phyloP scores from a whole-genome alignment of 352 stramenopile species.

The Phytophthora fragariae region DNA sequence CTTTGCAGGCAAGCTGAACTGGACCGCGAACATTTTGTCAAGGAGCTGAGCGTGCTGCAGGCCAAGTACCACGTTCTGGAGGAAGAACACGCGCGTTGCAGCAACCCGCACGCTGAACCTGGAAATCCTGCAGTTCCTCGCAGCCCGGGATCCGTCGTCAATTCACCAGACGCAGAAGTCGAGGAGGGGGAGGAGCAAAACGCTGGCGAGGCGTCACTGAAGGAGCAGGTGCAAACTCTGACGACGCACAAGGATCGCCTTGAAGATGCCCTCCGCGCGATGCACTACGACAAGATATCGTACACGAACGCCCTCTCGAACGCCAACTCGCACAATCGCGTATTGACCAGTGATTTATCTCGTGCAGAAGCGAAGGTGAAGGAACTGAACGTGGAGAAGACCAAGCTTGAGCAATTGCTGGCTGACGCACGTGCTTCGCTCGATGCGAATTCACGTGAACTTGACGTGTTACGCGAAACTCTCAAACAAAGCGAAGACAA shows the following conservation, averaged over 20 bases:
- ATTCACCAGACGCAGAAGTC: slow-evolving; percentile 7
- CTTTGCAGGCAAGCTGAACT: slow-evolving; percentile 51
- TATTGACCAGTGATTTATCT: slow-evolving; percentile 65
- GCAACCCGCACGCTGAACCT: slow-evolving; percentile 8
- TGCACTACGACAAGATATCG: slow-evolving; percentile 86
- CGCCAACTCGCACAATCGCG: slow-evolving; percentile 79
- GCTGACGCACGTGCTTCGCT: slow-evolving; percentile 48
- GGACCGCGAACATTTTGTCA: slow-evolving; percentile 56
- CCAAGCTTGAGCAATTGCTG: slow-evolving; percentile 55
- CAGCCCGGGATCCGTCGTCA: background rate
- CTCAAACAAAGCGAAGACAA: slow-evolving; percentile 69
- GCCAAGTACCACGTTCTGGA: slow-evolving; percentile 60
- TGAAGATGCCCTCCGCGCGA: slow-evolving; percentile 75
- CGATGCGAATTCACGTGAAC: slow-evolving; percentile 53
- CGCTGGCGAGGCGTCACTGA: slow-evolving; percentile 35
- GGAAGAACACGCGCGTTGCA: slow-evolving; percentile 50
- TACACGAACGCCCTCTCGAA: slow-evolving; percentile 85
- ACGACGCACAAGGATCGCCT: slow-evolving; percentile 67
- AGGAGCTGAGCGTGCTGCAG: slow-evolving; percentile 58
- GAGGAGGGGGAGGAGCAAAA: background rate
- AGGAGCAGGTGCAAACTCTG: slow-evolving; percentile 65
- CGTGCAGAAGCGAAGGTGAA: slow-evolving; percentile 66
- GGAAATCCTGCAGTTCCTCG: background rate
- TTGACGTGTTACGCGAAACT: slow-evolving; percentile 65
- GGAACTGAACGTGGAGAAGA: slow-evolving; percentile 45